Evolutionary conservation across 2,329 filamentous ascomycete species (phyloP), one percentile per base, ranked within the genome.

Genomic region (Aspergillus japonicus): DNA sequence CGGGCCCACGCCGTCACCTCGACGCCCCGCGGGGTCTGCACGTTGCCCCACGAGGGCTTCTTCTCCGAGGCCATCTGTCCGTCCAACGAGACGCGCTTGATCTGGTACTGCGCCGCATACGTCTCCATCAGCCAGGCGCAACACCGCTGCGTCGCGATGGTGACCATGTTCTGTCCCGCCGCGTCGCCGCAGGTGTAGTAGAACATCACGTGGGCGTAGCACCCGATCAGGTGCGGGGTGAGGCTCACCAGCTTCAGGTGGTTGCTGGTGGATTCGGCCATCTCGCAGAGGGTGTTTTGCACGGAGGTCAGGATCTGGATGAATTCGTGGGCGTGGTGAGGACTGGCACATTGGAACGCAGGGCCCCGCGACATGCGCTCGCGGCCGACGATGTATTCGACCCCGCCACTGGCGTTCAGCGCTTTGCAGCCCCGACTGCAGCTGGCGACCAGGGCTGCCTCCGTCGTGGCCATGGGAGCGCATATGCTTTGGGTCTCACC

Each of bases 91-190:
- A 65, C 47, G 11, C 58, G 39, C 11, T 49, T 29, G 12, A 62
- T 54, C 16, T 47, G 19, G 3, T 53, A 50, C 39, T 54, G 12
- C 39, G 16, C n/a, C 3, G 44, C 44, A 5, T 47, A 29, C 5
- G 5, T 26, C 8, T 33, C 31, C 44, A 19, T 31, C 6, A 62
- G 26, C 52, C 50, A 53, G 12, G 66, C 64, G 33, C 69, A 73
- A 8, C 64, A 65, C 5, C 60, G 35, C n/a, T 72, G 66, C 10
- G 68, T 72, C 6, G 69, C 69, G 23, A 71, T 65, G 3, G 70
- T 73, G 10, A 68, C 67, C 68, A 72, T 71, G 49, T 72, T 73
- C 54, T 73, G 71, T 8, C 69, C 70, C 1, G 67, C 61, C 1
- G 71, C 67, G 52, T 72, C 69, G 8, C 70, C 70, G 35, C 66